phyloP scores from a whole-genome alignment of 306 rosid genomes.

The Dryas octopetala region DNA sequence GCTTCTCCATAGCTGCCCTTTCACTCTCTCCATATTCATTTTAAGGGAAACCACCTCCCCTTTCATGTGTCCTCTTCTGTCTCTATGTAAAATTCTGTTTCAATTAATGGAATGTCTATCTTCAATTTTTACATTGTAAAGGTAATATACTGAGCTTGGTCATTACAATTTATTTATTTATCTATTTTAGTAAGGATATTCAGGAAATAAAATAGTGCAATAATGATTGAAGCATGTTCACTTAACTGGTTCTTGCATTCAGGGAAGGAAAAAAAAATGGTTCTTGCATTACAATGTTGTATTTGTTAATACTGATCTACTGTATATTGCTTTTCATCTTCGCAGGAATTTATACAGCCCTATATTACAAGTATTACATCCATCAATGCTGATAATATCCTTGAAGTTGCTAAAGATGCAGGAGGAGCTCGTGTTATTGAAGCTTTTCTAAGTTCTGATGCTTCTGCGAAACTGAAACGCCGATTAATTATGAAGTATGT shows the following conservation, averaged over 20 bases:
- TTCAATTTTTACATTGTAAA: not conserved
- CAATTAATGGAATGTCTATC: not conserved
- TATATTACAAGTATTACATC: conserved; percentile 62
- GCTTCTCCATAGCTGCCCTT: not conserved
- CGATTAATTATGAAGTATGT: conserved; percentile 69
- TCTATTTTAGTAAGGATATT: not conserved
- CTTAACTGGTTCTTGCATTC: not conserved
- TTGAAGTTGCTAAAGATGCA: conserved; percentile 62
- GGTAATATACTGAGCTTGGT: not conserved
- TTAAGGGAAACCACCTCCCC: not conserved
- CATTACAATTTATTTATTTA: not conserved
- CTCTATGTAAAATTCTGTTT: not conserved
- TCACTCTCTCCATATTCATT: not conserved
- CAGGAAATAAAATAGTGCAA: not conserved
- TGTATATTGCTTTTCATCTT: conserved; percentile 17
- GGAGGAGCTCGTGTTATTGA: conserved; percentile 83
- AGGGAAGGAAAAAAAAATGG: too few species aligned
- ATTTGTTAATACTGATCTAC: conserved; percentile 11
- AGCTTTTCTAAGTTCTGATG: conserved; percentile 73
- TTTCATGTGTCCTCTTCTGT: not conserved
- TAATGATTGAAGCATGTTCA: not conserved
- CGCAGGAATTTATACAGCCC: conserved; percentile 70
- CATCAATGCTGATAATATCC: conserved; percentile 55
- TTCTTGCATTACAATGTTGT: conserved; percentile 12
- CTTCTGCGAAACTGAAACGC: conserved; percentile 67